Evolutionary conservation across 1,284 basidiomycete genomes (phyloP).

Genomic region (Fomes fomentarius): DNA sequence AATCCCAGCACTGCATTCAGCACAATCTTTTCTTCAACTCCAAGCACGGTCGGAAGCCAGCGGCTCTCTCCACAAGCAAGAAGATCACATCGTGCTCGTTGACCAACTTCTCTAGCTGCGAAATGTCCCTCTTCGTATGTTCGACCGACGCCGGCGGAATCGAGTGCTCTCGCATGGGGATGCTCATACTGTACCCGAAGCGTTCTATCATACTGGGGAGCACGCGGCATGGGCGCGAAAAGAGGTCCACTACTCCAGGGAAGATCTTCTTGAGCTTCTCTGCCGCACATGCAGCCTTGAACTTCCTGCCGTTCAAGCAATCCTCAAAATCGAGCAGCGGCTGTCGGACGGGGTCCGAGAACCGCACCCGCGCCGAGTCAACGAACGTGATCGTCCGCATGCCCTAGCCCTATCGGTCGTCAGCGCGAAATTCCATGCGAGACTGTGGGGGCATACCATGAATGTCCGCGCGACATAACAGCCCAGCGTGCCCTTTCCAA

Average conservation of each 20-base stretch:
- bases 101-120: conserved; percentile 76
- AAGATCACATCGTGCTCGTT: conserved; percentile 89
- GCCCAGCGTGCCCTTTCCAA: conserved; percentile 95
- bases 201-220: conserved; percentile 57
- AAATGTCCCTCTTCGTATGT: conserved; percentile 69
- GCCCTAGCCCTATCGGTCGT: conserved; percentile 85
- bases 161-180: conserved; percentile 99
- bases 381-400: conserved; percentile 92
- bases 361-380: conserved; percentile 90
- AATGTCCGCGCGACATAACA: conserved; percentile 93
- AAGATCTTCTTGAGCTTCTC: conserved; percentile 87
- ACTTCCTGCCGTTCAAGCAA: conserved; percentile 91
- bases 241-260: conserved; percentile 91
- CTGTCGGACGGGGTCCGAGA: conserved; percentile 96
- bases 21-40: conserved; percentile 88
- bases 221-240: too few species aligned
- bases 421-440: not conserved
- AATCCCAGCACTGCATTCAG: conserved; percentile 96
- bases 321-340: conserved; percentile 96
- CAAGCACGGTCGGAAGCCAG: conserved; percentile 93
- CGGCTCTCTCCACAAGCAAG: conserved; percentile 97
- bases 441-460: conserved; percentile 59
- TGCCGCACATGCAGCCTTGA: conserved; percentile 93
- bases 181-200: conserved; percentile 75
- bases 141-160: conserved; percentile 63